Conservation (phyloP, 768 basidiomycete genomes). For the Coprinellus micaceus region DNA sequence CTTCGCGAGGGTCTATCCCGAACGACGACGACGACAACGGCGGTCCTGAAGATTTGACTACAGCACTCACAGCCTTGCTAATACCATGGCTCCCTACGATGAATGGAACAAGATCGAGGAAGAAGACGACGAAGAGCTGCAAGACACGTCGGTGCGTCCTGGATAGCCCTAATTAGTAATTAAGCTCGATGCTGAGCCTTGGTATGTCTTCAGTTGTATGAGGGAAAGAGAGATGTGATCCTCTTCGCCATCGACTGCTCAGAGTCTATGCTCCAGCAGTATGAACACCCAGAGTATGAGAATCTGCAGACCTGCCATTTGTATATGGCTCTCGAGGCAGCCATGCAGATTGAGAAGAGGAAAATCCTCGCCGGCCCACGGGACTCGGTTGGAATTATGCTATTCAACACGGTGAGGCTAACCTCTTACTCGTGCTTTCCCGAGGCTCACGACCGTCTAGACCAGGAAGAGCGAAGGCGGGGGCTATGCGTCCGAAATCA, state of each 20-base stretch:
- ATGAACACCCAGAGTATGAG: constrained; percentile 63
- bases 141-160: constrained; percentile 56
- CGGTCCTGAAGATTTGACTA: background rate
- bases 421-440: background rate
- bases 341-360: constrained; percentile 82
- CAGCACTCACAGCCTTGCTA: background rate
- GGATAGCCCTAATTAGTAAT: background rate
- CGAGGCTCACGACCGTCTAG: constrained; percentile 22
- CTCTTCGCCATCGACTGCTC: constrained; percentile 97
- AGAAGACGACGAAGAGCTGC: constrained; percentile 80
- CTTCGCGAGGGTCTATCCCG: no score
- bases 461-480: constrained; percentile 39
- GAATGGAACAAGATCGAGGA: constrained; percentile 80
- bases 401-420: constrained; percentile 85
- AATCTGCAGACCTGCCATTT: constrained; percentile 71
- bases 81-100: constrained; percentile 63
- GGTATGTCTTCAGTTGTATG: constrained; percentile 48
- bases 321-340: constrained; percentile 75
- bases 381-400: constrained; percentile 84
- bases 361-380: constrained; percentile 88
- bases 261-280: constrained; percentile 76
- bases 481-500: constrained; percentile 53
- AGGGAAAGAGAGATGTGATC: constrained; percentile 79
- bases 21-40: no score
- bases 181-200: background rate